phyloP scores from a whole-genome alignment of 805 yeast species.

The Pichia eremophila region DNA sequence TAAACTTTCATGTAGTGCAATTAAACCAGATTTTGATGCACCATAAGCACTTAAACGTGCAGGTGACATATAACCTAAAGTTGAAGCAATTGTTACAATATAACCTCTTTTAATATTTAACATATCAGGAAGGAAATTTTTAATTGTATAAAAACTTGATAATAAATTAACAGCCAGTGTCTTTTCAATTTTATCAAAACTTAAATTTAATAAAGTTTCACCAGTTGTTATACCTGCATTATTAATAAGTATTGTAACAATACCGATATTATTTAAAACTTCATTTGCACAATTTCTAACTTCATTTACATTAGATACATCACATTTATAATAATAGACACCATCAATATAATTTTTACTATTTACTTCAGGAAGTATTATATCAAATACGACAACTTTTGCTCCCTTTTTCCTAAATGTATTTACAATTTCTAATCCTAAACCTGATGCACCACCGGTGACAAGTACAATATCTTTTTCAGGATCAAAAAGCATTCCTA shows the following conservation, averaged over 20 bases:
- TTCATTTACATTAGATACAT: slow-evolving; percentile 47
- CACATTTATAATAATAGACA: slow-evolving; percentile 56
- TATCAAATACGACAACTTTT: slow-evolving; percentile 59
- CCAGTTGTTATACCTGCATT: slow-evolving; percentile 77
- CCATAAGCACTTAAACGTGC: slow-evolving; percentile 76
- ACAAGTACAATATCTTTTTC: slow-evolving; percentile 54
- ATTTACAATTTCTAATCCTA: slow-evolving; percentile 57
- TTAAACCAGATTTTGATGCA: slow-evolving; percentile 80
- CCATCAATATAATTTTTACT: slow-evolving; percentile 23
- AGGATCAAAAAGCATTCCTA: slow-evolving; percentile 47
- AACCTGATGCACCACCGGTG: slow-evolving; percentile 80
- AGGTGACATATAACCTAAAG: slow-evolving; percentile 77
- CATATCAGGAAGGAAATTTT: slow-evolving; percentile 70
- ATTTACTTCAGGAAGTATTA: slow-evolving; percentile 32
- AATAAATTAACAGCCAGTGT: slow-evolving; percentile 60
- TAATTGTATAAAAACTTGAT: slow-evolving; percentile 61
- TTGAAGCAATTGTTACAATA: slow-evolving; percentile 74
- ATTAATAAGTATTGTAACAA: slow-evolving; percentile 62
- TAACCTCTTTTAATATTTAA: slow-evolving; percentile 52
- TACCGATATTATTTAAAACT: slow-evolving; percentile 44
- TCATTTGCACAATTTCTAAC: slow-evolving; percentile 31
- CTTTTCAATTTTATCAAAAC: slow-evolving; percentile 49
- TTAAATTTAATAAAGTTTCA: slow-evolving; percentile 42
- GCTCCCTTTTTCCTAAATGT: slow-evolving; percentile 35
- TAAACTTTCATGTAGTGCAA: slow-evolving; percentile 77